Evolutionary conservation across 2,329 filamentous ascomycete species (phyloP), one percentile per base, ranked within the genome.

Genomic region (Aureobasidium melanogenum): DNA sequence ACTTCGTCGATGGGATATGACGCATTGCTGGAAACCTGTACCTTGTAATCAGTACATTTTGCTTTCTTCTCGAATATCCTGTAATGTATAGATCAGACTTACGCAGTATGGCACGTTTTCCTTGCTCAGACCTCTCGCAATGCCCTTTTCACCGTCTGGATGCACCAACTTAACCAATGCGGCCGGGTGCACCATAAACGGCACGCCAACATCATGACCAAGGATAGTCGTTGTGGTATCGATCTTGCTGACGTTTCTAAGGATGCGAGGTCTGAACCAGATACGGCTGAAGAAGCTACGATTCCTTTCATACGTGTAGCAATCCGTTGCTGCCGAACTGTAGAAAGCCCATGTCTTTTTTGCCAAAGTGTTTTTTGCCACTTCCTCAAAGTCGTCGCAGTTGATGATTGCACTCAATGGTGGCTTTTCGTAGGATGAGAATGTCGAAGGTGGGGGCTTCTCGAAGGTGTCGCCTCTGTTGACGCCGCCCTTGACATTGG

Each of bases 261-360:
- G 64, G 5, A 80, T 67, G 2, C 79, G 73, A 4, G 80, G 80
- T 5, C 79, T 73, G 39, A 81, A 73, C 65, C 73, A 73, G 30
- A 81, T 73, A n/a, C 76, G 74, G 30, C 73, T 71, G 59, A 77
- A 80, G 62, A 74, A 72, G 6, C 70, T 69, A 46, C 68, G 69
- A 64, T 80, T 80, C 28, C 74, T 69, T 24, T 72, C 72, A 55
- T 74, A 72, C n/a, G 78, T 81, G 36, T 77, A 69, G 56, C 78
- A 76, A 44, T 80, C 77, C 1, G 80, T 81, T 0, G 79, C 78
- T 1, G 77, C 80, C 0, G 76, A 77, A 15, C 72, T 73, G 64
- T 79, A 80, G 59, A 75, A 76, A 0, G 74, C 74, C 73, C 73
- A 76, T 26, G 74, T 70, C 46, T 74, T 71, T 14, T 69, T 67